Evolutionary conservation across 2,329 filamentous ascomycete genomes (phyloP), one percentile per base, ranked within the genome.

Genomic region (Tolypocladium capitatum): DNA sequence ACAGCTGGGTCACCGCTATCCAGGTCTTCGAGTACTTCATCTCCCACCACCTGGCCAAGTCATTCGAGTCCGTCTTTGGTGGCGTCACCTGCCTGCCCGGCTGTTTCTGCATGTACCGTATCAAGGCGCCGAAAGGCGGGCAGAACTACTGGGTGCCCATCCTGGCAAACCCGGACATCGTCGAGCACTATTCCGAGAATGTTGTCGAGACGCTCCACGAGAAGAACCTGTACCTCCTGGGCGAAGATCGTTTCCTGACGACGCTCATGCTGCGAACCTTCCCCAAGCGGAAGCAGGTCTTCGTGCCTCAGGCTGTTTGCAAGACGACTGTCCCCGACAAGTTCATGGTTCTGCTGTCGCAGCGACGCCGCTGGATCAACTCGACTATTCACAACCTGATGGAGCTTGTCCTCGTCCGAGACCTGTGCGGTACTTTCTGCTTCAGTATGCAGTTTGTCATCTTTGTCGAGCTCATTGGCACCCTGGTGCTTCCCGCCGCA

Each of bases 131-230:
- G 51, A 98, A 98, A 71, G 92, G 92, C 55, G 91, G 86, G 27
- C 89, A 97, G 65, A 97, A 98, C 72, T 98, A 97, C 71, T 98
- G 92, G 92, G 92, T 98, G 24, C 92, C 92, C 8, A 97, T 98
- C 60, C 78, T 98, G 54, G 92, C 92, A 57, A 98, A 98, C 65
- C 94, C 94, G 3, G 94, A 98, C 61, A 86, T 98, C 40, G 94
- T 98, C 43, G 92, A 98, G 69, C 92, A 98, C 68, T 98, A 98
- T 68, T 97, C 92, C 0, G 92, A 98, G 68, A 98, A 98, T 58
- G 90, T 98, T 47, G 92, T 98, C 38, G 92, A 98, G 64, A 98
- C 92, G 18, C 73, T 98, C 55, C 92, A 98, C 74, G 94, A 92
- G 75, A 96, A 96, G 81, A 96, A 96, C 61, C 66, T 96, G 65